Evolutionary conservation across 306 rosid species (phyloP), one percentile per base, ranked within the genome.

Genomic region (Vigna angularis): DNA sequence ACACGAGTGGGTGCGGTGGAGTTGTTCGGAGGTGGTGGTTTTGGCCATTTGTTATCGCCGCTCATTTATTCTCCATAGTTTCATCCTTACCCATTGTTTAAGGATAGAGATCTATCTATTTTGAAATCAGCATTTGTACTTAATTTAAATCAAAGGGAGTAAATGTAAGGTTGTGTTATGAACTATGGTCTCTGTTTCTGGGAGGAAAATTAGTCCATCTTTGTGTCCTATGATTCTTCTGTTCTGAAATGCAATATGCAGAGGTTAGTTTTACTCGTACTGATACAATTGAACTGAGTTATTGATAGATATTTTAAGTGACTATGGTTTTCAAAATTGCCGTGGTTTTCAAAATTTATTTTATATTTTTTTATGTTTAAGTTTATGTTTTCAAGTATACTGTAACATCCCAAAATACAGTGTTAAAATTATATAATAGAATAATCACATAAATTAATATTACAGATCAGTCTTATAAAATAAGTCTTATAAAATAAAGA

Each of bases 11-110:
- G 11, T 42, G 53, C 18, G 16, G 32, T 66, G 51, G 28, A 18
- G 52, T 66, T 66, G 10, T 11, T 42, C 1, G 52, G 72, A 66
- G 52, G 10, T 38, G 70, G 70, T 65, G 70, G 71, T 40, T 38
- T 66, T 40, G 7, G n/a, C 52, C 71, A 1, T 40, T 66, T 66
- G 11, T 42, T 42, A 2, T 66, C 3, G 2, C 16, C 53, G 42
- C 51, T 40, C 17, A 38, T 65, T 66, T 42, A 1, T 44, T 66
- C n/a, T 40, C 18, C 20, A 1, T 18, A 18, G 32, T 42, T 66
- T 66, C 53, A 17, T 1, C 2, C 9, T 17, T 49, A 38, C n/a
- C 5, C n/a, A 1, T 64, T 64, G 49, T 65, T 65, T 40, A 0
- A 9, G 49, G 15, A 32, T 62, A 16, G 1, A 22, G 47, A 42